Conservation (phyloP, 2,329 filamentous ascomycete genomes). For the Arthrobotrys musiformis region DNA sequence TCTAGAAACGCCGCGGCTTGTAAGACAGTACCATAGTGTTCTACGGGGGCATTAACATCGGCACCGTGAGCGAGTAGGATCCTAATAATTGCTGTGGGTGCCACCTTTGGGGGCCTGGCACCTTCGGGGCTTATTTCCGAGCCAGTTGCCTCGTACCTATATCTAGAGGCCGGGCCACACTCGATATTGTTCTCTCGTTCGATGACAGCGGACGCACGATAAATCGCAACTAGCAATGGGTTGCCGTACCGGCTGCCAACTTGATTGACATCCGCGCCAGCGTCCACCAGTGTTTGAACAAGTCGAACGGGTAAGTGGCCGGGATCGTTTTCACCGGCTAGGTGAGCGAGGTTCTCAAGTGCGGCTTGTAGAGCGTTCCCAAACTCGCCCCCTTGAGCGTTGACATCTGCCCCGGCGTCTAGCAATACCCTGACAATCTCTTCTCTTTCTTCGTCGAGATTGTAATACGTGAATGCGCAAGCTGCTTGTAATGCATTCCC, state of each 20-base stretch:
- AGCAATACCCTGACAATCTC: neutral
- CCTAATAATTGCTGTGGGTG: too few species aligned
- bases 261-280: neutral
- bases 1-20: neutral
- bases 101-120: too few species aligned
- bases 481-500: neutral
- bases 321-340: too few species aligned
- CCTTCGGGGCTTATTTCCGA: too few species aligned
- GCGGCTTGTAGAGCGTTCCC: neutral
- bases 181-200: too few species aligned
- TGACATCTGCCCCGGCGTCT: conserved; percentile 3
- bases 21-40: neutral
- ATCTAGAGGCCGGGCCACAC: too few species aligned
- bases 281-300: neutral
- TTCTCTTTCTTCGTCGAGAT: too few species aligned
- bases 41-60: conserved; percentile 7
- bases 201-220: too few species aligned
- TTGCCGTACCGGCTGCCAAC: neutral
- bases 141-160: too few species aligned
- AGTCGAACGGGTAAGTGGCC: neutral
- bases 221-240: neutral
- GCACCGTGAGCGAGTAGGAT: neutral
- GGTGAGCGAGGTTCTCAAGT: neutral
- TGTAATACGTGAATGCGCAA: too few species aligned
- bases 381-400: neutral